Percentiles rank a stretch among this genome's conserved stretches.
Conservation (phyloP, 2,329 filamentous ascomycete species). For the Metarhizium guizhouense region DNA sequence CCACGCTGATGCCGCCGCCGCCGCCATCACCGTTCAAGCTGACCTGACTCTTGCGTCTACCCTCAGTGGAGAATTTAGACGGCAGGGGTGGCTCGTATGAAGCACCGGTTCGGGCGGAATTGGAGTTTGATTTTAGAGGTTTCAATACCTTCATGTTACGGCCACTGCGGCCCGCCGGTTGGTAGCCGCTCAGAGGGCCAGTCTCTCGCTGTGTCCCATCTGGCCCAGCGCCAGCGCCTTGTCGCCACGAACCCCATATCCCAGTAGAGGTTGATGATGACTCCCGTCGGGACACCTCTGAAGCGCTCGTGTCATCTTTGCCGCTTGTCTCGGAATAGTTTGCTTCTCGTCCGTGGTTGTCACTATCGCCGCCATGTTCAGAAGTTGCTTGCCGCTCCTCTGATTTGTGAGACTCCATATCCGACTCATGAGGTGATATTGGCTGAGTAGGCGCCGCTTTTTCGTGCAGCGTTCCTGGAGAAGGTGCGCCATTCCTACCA, state of each 20-base stretch:
- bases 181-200: constrained; percentile 55
- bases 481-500: neutral
- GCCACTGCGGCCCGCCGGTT: constrained; percentile 51
- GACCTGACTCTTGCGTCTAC: constrained; percentile 45
- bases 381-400: constrained; percentile 27
- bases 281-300: constrained; percentile 32
- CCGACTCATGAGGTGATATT: constrained; percentile 27
- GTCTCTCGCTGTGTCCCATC: constrained; percentile 47
- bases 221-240: constrained; percentile 37
- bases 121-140: constrained; percentile 57
- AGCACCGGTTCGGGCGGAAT: constrained; percentile 38
- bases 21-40: constrained; percentile 21
- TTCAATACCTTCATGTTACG: constrained; percentile 88
- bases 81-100: constrained; percentile 42
- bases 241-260: constrained; percentile 67
- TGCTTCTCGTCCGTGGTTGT: constrained; percentile 21
- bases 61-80: constrained; percentile 37
- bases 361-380: constrained; percentile 36
- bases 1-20: constrained; percentile 14
- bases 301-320: constrained; percentile 19
- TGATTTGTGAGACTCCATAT: constrained; percentile 25
- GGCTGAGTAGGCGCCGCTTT: constrained; percentile 17
- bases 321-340: constrained; percentile 14
- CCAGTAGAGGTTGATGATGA: constrained; percentile 42
- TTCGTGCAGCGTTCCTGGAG: constrained; percentile 10